Evolutionary conservation across 192 early-diverging fungal genomes (phyloP), one percentile per base, ranked within the genome.

Genomic region (Coemansia sp.): DNA sequence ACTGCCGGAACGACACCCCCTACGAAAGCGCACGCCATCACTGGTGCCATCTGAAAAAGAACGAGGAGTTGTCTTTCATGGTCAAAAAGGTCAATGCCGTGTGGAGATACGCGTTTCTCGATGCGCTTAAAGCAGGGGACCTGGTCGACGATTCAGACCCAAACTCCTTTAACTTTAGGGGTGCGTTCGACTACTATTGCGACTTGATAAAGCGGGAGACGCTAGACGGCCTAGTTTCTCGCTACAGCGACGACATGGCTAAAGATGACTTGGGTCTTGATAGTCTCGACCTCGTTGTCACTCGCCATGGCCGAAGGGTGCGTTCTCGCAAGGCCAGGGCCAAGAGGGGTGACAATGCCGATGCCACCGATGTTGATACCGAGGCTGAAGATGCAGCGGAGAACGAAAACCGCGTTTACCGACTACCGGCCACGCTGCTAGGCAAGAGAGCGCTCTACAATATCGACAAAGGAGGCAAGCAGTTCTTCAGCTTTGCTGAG

Each of bases 31-130:
- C 70, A 12, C 63, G 71, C 8, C 41, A 60, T 1, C 70, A 60
- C 29, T 67, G 66, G 66, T 3, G 9, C 2, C 41, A 36, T 8
- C 53, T 70, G 40, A 22, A 24, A 5, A 44, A 40, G 17, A 26
- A 44, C 12, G 35, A 39, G 4, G 41, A 35, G 14, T 53, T 37
- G 12, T 18, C 2, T 1, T 15, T 33, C 7, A 27, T 59, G 33
- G 15, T 26, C 44, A 60, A 42, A 0, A 14, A 35, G 4, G 18
- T 80, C 22, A 17, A 19, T 8, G 18, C 12, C 0, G 27, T 80
- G 4, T 80, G 76, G 70, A 40, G 33, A n/a, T 63, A 58, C 24
- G 63, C 66, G 27, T 53, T 73, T 34, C 50, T 54, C 24, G 76
- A 80, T 38, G 76, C 76, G 0, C 33, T 80, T 1, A 36, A 15